phyloP scores from a whole-genome alignment of 805 yeast species.

The Kockiozyma suomiensis region DNA sequence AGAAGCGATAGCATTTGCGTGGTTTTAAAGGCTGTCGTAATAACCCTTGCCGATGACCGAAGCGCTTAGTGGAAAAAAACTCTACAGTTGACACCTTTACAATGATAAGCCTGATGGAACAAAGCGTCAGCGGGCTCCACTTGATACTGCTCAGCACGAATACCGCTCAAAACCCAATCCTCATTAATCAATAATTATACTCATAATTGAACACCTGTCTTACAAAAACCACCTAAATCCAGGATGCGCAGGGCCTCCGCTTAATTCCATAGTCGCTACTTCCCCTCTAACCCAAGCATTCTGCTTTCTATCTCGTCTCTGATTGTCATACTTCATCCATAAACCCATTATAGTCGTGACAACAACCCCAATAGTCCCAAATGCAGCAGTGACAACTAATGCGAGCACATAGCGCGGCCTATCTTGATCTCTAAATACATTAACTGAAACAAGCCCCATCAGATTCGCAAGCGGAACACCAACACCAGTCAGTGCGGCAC shows the following conservation, averaged over 20 bases:
- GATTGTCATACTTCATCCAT: conserved; percentile 50
- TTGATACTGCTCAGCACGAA: too few relatives aligned
- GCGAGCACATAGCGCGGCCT: conserved; percentile 58
- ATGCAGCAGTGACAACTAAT: conserved; percentile 52
- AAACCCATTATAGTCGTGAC: conserved; percentile 38
- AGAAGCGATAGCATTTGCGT: too few relatives aligned
- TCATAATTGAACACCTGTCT: neutral
- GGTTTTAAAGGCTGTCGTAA: too few relatives aligned
- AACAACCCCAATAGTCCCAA: conserved; percentile 50
- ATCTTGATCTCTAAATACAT: conserved; percentile 54
- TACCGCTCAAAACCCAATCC: neutral
- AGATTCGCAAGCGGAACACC: conserved; percentile 60
- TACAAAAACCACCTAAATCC: conserved; percentile 53
- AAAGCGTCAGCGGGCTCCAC: too few relatives aligned
- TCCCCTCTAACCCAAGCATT: conserved; percentile 48
- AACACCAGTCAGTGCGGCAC: conserved; percentile 52
- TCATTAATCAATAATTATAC: neutral
- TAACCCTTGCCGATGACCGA: too few relatives aligned
- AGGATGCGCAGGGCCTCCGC: conserved; percentile 52
- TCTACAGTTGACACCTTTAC: too few relatives aligned
- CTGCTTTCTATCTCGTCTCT: conserved; percentile 47
- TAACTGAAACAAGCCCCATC: conserved; percentile 59
- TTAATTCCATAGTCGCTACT: conserved; percentile 49
- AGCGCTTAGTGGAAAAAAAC: too few relatives aligned
- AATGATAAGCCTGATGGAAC: too few relatives aligned